Base-by-base conservation (phyloP, 768 basidiomycete genomes). In the Macrolepiota dolichaula region DNA sequence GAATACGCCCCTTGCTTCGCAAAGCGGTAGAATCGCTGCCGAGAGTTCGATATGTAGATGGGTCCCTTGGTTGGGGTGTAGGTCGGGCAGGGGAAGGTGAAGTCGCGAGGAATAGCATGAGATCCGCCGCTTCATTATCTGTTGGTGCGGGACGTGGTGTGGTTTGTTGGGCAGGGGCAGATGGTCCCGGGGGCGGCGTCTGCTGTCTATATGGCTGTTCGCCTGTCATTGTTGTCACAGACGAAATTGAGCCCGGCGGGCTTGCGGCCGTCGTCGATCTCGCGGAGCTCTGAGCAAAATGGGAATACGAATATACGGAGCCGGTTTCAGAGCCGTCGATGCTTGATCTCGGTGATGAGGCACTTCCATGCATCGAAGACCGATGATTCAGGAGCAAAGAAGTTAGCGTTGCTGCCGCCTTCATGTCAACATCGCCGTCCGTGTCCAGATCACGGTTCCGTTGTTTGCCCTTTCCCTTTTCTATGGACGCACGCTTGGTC, bases 21-120 rank as follows among this genome's bases (percentile, higher is more conserved):
- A 60, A 25, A 5, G 51, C 37, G 83, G 75, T 49, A 84, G 72
- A 70, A 51, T 77, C 72, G 57, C 81, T 81, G 51, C 82, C 79
- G 19, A 91, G 75, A 15, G 81, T 77, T 47, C 86, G 79, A 67
- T 79, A 88, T 17, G 86, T 81, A 5, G 80, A 78, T 36, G 78
- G 63, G 65, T 90, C 87, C 64, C 77, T 81, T 4, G 77, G 83
- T 37, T 81, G 83, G 46, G 79, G 80, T 15, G 79, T 73, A 22
- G 82, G 81, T 42, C 91, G 85, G 19, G 80, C 89, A 9, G 92
- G 92, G 0, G 91, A 92, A 0, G 92, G 92, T 1, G 90, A 92
- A 5, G 91, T 92, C 44, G 92, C 92, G 54, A 94, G 82, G 73
- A 84, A 91, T 22, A 94, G 76, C 85, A 94, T 89, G 47, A 93